Evolutionary conservation across 2,329 filamentous ascomycete genomes (phyloP), one percentile per base, ranked within the genome.

Genomic region (Alternaria atra): DNA sequence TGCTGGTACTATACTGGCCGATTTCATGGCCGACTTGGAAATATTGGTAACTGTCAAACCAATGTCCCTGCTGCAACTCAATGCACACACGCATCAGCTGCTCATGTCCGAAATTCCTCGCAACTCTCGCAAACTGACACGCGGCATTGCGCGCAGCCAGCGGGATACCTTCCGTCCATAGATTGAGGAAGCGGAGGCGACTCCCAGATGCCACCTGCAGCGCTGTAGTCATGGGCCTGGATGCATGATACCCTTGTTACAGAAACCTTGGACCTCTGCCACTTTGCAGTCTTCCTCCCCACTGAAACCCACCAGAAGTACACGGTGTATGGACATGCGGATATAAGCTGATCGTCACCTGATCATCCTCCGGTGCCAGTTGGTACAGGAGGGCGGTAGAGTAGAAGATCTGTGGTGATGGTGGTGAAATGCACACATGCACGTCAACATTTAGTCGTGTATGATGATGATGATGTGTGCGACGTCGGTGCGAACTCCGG

Each of bases 91-190:
- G 52, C 39, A 61, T 51, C 57, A 61, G 12, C 37, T 56, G 29
- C 42, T n/a, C 47, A 37, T 51, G 48, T 54, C 61, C 58, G 60
- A 58, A 39, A 60, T 55, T 64, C 32, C 60, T 63, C 55, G 57
- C 53, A 52, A 43, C 27, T 35, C 43, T 54, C 37, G 55, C 60
- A 50, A 58, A 52, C 42, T 39, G 57, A 46, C 39, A 65, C 44
- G 61, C 46, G 61, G 58, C 61, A 65, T 63, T 52, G 63, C 56
- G 59, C 56, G 61, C 59, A 62, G 13, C 17, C 52, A 52, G 58
- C 69, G 66, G 67, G 50, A 58, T 63, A 71, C 73, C 67, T 74
- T 74, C 71, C 73, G 60, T 55, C 64, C 66, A 69, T 64, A 71
- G 64, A 65, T 63, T 64, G 55, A 67, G 63, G 54, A 57, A 57